Base-by-base conservation (phyloP, 1,139 yeast genomes). In the Hanseniaspora sp. region DNA sequence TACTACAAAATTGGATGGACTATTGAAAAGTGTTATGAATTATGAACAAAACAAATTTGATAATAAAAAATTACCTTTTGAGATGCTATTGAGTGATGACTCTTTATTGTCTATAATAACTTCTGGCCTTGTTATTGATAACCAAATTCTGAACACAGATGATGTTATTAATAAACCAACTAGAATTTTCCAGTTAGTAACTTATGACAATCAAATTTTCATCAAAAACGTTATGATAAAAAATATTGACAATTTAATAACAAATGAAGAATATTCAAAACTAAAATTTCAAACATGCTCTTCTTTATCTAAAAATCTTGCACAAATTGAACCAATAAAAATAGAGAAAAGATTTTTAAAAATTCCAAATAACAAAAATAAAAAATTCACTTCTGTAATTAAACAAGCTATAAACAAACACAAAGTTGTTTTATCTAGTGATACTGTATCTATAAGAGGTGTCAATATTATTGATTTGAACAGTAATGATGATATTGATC, bases 401-500 rank as follows among this genome's bases (percentile, higher is more conserved):
- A 49, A 43, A 15, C 44, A 49, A 38, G 39, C 41, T 1, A 18
- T 49, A 13, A 38, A 49, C 30, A 18, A 39, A 17, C 29, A 41
- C 15, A 49, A 39, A 17, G 44, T 49, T 37, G 48, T 49, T 7
- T 17, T 49, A 11, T 46, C 44, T 1, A 42, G 48, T 31, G 48
- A 49, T 28, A 23, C 45, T 31, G n/a, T 34, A 30, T 15, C 38
- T 31, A 37, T 49, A 5, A 45, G 80, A 43, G 53, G 53, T 17
- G 48, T 48, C 79, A 63, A 74, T 85, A 44, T 76, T 86, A 1
- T 83, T 88, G 30, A 92, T 11, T 11, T 88, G 7, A 97, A 92
- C 67, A 86, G 90, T 17, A 97, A 90, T 67, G 83, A 96, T 65
- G 82, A 83, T 11, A 83, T 82, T 76, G 96, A n/a, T n/a, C n/a